Base-by-base conservation (phyloP, 2,329 filamentous ascomycete species). In the Coniochaeta pulveracea region DNA sequence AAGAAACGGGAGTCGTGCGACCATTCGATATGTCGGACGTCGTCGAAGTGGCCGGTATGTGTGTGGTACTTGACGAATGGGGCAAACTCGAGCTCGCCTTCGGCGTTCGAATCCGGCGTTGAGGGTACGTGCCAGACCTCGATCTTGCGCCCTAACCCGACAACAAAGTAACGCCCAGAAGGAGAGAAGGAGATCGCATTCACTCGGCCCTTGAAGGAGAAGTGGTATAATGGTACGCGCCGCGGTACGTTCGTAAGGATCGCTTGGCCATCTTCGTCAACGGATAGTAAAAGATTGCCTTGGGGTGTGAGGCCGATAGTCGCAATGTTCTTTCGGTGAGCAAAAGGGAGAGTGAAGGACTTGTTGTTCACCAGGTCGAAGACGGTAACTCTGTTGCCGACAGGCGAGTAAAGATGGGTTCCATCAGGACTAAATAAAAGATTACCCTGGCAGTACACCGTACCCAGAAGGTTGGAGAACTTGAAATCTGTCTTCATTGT, bases 401-500 rank as follows among this genome's bases (percentile, higher is more conserved):
- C 91, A 6, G 91, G 93, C 27, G 91, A 98, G 50, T 93, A 84
- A 44, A 98, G 72, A 61, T 85, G 89, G 49, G 85, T 91, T 54
- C 93, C 93, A 72, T 98, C 89, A 40, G 88, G 85, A 49, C 85
- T 93, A 66, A 93, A 98, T 54, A 95, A 72, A 51, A 98, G 74
- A 57, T 96, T 98, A 61, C 93, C 91, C 73, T 88, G 85, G 65
- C 86, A 85, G 68, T 96, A 98, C 54, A 98, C 91, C 47, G 91
- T 98, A 55, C 91, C 93, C 51, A 98, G 75, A 56, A 98, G 74
- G 62, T 96, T 98, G 56, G 89, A 94, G 64, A 98, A 98, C 88
- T 95, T 93, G 60, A 96, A 98, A 63, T 96, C 89, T 46, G 88
- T 96, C 82, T 96, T 98, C 91, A 98, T 98, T 56, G 60, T 76